Base-by-base conservation (phyloP, 805 yeast species). In the Pichia kluyveri region DNA sequence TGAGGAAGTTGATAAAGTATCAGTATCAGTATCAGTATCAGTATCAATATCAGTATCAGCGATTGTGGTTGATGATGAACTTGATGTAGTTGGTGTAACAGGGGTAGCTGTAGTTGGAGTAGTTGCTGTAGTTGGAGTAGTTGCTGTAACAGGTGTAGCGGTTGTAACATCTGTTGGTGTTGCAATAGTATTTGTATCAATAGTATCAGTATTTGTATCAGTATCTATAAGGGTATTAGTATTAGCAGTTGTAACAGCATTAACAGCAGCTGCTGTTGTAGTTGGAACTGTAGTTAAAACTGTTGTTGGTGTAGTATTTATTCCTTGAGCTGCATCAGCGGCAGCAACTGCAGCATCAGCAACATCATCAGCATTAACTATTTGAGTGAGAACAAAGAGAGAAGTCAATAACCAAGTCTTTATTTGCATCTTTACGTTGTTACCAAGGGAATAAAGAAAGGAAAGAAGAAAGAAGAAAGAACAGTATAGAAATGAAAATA, bases 191-290 rank as follows among this genome's bases (percentile, higher is more conserved):
- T 32, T 12, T 14, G 37, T 32, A 17, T 36, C 38, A 8, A 37
- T 17, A 37, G 23, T 37, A 37, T n/a, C 23, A 17, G 38, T 17
- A 15, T 32, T n/a, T 17, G 45, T 23, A 8, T 28, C 27, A 47
- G 26, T 49, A 12, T 57, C 37, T 49, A 60, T 34, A 40, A 48
- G 53, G 54, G 47, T 49, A 55, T 41, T 56, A 49, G 32, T 43
- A 49, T 17, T 11, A 15, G 40, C 32, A 28, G 32, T 41, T 34
- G 39, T 23, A 26, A 48, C 8, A 14, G 36, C 23, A 19, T 19
- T 19, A 3, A 19, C 15, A 14, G 48, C 31, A 11, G 49, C 32
- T 12, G 50, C 31, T 34, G 54, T 30, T 10, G 53, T 30, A 23
- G 52, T 9, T 14, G 58, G 12, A 26, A 52, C 40, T 2, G 51